These are phyloP conservation scores for Suillus americanus DNA, from an alignment of 768 basidiomycete species.

Conservation along the genomic window DNA sequence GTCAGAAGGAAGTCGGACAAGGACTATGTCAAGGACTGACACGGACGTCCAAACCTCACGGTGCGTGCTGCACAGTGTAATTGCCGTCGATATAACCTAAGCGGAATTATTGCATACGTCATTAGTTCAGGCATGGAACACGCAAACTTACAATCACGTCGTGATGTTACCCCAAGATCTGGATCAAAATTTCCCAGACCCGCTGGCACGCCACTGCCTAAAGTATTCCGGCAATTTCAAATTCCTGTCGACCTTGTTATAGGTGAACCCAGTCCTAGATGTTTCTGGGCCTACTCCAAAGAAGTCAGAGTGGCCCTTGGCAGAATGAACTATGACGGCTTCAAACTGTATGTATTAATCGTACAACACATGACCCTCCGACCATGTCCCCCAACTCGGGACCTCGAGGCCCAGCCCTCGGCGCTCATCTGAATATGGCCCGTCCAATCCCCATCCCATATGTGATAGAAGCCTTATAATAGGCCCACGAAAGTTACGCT, in stretches of 20 bases:
- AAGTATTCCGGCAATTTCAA: background rate
- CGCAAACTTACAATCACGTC: too few species aligned
- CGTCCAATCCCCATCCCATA: background rate
- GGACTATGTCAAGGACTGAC: too few species aligned
- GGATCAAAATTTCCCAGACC: background rate
- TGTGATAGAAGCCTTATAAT: background rate
- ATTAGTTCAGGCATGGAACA: too few species aligned
- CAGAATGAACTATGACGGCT: background rate
- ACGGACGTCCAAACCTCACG: too few species aligned
- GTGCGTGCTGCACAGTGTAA: too few species aligned
- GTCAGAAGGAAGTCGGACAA: too few species aligned
- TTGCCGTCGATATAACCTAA: too few species aligned
- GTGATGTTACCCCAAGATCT: too few species aligned
- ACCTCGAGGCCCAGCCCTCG: background rate
- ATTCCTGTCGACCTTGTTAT: background rate
- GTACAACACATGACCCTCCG: background rate
- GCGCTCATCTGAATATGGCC: background rate
- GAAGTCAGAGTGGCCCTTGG: background rate
- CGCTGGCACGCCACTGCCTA: background rate
- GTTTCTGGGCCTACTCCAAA: background rate
- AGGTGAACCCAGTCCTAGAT: background rate
- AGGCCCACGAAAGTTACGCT: background rate
- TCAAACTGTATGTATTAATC: background rate
- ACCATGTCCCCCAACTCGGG: background rate
- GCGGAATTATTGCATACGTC: too few species aligned